A percentile compares a stretch with the other conserved stretches of the same genome.
phyloP scores from a whole-genome alignment of 805 yeast genomes.

The Millerago galiae region DNA sequence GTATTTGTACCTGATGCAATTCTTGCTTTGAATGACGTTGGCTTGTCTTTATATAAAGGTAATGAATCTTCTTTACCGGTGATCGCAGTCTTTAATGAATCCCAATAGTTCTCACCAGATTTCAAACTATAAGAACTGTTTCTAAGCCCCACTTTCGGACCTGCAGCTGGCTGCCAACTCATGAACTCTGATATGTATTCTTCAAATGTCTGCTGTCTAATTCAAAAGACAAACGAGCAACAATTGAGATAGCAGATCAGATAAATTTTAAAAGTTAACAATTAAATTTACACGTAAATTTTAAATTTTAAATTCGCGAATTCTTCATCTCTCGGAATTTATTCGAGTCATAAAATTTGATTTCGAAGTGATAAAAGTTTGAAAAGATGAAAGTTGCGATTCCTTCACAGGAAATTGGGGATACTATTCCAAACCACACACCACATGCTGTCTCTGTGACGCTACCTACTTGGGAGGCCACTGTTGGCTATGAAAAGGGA shows the following conservation, averaged over 20 bases:
- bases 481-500: constrained; percentile 89
- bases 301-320: too few relatives aligned
- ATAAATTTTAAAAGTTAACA: too few relatives aligned
- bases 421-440: constrained; percentile 82
- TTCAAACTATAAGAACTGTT: background rate
- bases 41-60: constrained; percentile 52
- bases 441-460: constrained; percentile 94
- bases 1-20: background rate
- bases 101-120: constrained; percentile 16
- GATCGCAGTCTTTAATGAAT: constrained; percentile 12
- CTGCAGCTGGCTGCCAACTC: constrained; percentile 2
- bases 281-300: too few relatives aligned
- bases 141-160: constrained; percentile 1
- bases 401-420: constrained; percentile 48
- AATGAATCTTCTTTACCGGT: constrained; percentile 16
- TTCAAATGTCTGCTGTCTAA: background rate
- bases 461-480: constrained; percentile 91
- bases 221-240: background rate
- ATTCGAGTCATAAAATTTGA: too few relatives aligned
- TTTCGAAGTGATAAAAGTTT: too few relatives aligned
- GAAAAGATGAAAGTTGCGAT: background rate
- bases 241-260: background rate
- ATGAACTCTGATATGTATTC: background rate
- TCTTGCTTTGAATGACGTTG: constrained; percentile 14
- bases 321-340: too few relatives aligned